These are phyloP conservation scores for Colletotrichum gloeosporioides DNA, from an alignment of 2,329 filamentous ascomycete genomes.

Conservation along the genomic window DNA sequence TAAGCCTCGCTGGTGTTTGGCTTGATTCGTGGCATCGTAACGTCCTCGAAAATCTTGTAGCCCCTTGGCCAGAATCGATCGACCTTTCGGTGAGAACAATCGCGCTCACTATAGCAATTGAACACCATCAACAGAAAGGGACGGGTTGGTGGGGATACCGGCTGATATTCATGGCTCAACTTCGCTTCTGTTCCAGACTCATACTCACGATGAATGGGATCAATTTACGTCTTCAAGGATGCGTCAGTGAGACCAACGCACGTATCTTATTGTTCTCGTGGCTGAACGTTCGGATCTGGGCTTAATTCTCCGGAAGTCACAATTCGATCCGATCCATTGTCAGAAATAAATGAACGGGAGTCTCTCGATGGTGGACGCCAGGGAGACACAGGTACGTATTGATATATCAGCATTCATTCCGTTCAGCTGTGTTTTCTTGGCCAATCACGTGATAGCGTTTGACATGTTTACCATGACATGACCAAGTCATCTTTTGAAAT, in stretches of 20 bases:
- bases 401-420: background rate
- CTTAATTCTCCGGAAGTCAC: background rate
- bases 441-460: background rate
- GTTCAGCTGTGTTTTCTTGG: background rate
- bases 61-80: background rate
- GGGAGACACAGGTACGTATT: background rate
- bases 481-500: rapidly evolving
- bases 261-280: background rate
- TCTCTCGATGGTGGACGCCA: background rate
- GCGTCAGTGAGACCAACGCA: background rate
- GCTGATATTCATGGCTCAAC: background rate
- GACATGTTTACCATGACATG: rapidly evolving
- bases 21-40: background rate
- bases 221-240: rapidly evolving
- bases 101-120: background rate
- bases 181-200: background rate
- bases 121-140: background rate
- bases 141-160: rapidly evolving
- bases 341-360: background rate
- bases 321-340: background rate
- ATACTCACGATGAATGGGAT: background rate
- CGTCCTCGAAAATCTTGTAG: background rate
- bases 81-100: background rate
- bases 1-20: background rate
- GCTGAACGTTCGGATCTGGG: background rate